Evolutionary conservation across 2,329 filamentous ascomycete species (phyloP).

Genomic region (Dactylellina sp.): DNA sequence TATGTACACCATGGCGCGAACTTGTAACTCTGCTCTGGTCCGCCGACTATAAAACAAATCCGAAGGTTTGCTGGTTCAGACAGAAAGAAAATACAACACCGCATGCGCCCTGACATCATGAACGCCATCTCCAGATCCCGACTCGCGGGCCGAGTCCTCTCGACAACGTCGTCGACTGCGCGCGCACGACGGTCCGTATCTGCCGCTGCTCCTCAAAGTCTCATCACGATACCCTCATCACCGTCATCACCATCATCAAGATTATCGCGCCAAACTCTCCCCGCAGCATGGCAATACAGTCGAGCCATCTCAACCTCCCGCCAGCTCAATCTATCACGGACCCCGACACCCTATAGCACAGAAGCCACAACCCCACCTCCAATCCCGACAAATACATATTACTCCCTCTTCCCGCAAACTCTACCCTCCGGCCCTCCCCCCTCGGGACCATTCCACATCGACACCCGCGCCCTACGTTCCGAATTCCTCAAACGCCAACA

Average conservation of each 20-base stretch:
- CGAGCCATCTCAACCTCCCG: background rate
- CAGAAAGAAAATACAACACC: background rate
- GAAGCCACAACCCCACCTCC: conserved; percentile 49
- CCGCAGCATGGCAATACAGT: background rate
- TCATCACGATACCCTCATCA: background rate
- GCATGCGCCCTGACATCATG: conserved; percentile 5
- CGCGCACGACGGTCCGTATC: no score
- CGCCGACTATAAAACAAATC: no score
- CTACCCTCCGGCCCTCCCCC: conserved; percentile 86
- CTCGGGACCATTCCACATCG: conserved; percentile 77
- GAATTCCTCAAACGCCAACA: conserved; percentile 90
- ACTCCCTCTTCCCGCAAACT: conserved; percentile 90
- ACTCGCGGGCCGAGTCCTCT: conserved; percentile 23
- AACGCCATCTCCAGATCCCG: conserved; percentile 16
- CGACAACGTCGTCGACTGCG: background rate
- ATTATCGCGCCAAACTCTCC: background rate
- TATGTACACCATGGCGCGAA: no score
- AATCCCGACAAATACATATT: conserved; percentile 71
- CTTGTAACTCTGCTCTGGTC: no score
- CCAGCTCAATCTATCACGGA: background rate
- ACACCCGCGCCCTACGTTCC: conserved; percentile 76
- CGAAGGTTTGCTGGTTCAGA: background rate
- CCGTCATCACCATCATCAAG: background rate
- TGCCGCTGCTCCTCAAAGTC: background rate
- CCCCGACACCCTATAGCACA: conserved; percentile 31